Evolutionary conservation across 2,329 filamentous ascomycete species (phyloP).

Genomic region (Hypoxylon sp.): DNA sequence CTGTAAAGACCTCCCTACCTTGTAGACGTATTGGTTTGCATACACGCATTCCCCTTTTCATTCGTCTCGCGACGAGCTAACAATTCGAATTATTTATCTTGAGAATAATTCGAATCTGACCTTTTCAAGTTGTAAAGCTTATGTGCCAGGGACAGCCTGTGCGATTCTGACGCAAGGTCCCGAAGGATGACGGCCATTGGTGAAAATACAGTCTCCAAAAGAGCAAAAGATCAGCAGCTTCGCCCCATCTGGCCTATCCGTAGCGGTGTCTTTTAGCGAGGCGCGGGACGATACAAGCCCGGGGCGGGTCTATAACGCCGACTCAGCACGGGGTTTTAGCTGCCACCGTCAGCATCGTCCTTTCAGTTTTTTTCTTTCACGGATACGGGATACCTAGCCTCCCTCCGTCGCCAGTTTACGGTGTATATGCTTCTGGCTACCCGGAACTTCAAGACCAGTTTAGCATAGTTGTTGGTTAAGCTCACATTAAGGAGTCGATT

Average conservation of each 20-base stretch:
- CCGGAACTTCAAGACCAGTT: too few relatives aligned
- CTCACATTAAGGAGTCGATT: too few relatives aligned
- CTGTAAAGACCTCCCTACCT: too few relatives aligned
- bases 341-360: conserved; percentile 1
- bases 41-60: conserved; percentile 2
- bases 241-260: background rate
- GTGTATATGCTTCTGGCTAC: too few relatives aligned
- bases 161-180: background rate
- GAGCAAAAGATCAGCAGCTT: background rate
- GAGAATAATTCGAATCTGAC: conserved; percentile 12
- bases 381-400: too few relatives aligned
- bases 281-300: conserved; percentile 16
- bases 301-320: conserved; percentile 17
- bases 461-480: too few relatives aligned
- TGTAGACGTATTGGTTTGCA: conserved; percentile 4
- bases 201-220: background rate
- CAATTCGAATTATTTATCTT: conserved; percentile 20
- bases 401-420: too few relatives aligned
- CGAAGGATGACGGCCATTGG: background rate
- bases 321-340: conserved; percentile 23
- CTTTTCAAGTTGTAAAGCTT: background rate
- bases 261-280: background rate
- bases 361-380: too few relatives aligned
- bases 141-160: too few relatives aligned
- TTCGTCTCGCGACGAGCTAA: conserved; percentile 27